Evolutionary conservation across 2,329 filamentous ascomycete species (phyloP), one percentile per base, ranked within the genome.

Genomic region (Xylariomycetidae sp.): DNA sequence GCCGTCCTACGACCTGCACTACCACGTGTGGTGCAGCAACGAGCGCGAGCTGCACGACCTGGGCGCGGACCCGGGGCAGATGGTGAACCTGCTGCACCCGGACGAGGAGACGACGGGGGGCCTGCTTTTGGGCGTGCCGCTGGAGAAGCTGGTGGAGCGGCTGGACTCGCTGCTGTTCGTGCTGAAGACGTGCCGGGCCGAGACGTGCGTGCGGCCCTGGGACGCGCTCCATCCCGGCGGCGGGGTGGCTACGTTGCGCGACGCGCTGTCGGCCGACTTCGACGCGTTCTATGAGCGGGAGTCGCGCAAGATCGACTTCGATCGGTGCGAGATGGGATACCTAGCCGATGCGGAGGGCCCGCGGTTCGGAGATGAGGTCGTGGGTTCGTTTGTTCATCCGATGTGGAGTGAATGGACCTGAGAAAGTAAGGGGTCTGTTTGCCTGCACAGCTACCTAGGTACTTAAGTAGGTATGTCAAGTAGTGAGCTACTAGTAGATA

Each of bases 11-110:
- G 70, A 67, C 41, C 47, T 77, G 4, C 69, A 70, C 34, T 56
- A 54, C 12, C 45, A 49, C 16, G 50, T 54, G 4, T 78, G 74
- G 73, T 79, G 75, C 48, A 75, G 59, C 9, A 72, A 73, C 37
- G 73, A 77, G 42, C 65, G 69, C 29, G 73, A 79, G 41, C 62
- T 74, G 1, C 77, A 77, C 44, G 66, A 77, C 40, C 42, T 75
- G 9, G 64, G 32, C 10, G 35, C 44, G 1, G 50, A 56, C 20
- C 49, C 51, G 5, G 46, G 48, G 8, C 51, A 53, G 17, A 53
- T 54, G 51, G 10, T 27, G 3, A 56, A 53, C 27, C 38, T 77
- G 15, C 54, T 76, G 13, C 52, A 64, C 7, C 47, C 60, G 2
- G 53, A 56, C 10, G 54, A 59, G 31, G 25, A 33, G 12, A 36